phyloP scores from a whole-genome alignment of 305 asterid genomes.

The Fraxinus sp. region DNA sequence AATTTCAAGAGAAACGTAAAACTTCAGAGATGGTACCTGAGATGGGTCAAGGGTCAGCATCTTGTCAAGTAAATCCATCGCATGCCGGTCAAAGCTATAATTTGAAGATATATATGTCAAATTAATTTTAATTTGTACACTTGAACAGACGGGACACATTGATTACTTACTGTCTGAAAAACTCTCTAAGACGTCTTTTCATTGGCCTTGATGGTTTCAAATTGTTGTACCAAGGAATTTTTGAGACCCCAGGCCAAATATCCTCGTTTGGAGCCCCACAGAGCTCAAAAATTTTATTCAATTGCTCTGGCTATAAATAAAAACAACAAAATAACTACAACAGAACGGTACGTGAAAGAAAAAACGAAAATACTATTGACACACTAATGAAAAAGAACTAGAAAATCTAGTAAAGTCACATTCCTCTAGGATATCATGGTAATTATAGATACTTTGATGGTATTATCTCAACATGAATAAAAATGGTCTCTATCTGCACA shows the following conservation, averaged over 20 bases:
- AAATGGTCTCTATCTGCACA: neutral
- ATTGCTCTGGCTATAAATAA: conserved; percentile 75
- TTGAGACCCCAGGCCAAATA: conserved; percentile 92
- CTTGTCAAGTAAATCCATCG: conserved; percentile 80
- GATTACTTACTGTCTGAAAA: conserved; percentile 74
- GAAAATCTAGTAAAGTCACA: neutral
- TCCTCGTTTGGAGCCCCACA: conserved; percentile 86
- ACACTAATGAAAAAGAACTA: neutral
- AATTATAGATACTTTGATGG: neutral
- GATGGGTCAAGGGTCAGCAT: conserved; percentile 89
- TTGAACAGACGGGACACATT: conserved; percentile 7
- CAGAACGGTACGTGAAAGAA: neutral
- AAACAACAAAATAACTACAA: neutral
- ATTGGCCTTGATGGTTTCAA: conserved; percentile 70
- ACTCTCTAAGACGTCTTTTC: conserved; percentile 87
- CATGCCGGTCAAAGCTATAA: conserved; percentile 84
- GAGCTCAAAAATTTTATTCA: conserved; percentile 82
- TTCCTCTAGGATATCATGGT: neutral
- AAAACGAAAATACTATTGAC: neutral
- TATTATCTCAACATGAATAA: neutral
- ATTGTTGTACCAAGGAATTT: conserved; percentile 87
- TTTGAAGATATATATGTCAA: conserved; percentile 13
- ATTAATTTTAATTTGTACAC: neutral
- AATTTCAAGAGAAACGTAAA: neutral
- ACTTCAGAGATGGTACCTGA: conserved; percentile 48